Base-by-base conservation (phyloP, 352 stramenopile genomes). In the Peronosclerospora sorghi region DNA sequence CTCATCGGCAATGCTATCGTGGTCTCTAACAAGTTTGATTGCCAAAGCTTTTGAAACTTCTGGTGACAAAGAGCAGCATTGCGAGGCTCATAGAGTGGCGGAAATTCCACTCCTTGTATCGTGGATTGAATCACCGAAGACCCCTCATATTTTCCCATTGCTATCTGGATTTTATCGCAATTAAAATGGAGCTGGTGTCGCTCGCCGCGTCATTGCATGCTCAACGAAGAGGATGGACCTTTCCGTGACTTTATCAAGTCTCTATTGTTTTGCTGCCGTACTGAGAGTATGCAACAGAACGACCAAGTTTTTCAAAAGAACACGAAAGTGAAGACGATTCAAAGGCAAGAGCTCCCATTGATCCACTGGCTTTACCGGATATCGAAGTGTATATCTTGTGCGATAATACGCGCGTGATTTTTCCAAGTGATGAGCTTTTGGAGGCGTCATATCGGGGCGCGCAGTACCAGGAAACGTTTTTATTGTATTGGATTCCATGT, bases 401-500 rank as follows among this genome's bases (percentile, higher is more conserved):
- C 12, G 66, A 69, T 2, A 56, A 71, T 54, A 7, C 78, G 13
- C 76, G 76, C 8, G 10, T 88, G 20, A 67, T 85, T 12, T 32
- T 84, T 8, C 60, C 68, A 27, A 66, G 52, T 14, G 61, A 75
- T 41, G 21, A 23, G 13, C 50, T 81, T n/a, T 59, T 59, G 32
- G 35, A 69, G 46, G 35, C 24, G 39, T 77, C 8, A 26, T 54
- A 7, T 51, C 9, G 3, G 35, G 23, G 6, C 44, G 42, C 27
- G 10, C 49, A 8, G 35, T 44, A 0, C 4, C 32, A 44, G 53
- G 48, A 20, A 68, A 66, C 32, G 38, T 62, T 13, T 55, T 59
- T 14, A 8, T 88, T 8, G 62, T 78, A 1, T 28, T 86, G 14
- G 70, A 86, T 51, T 66, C 63, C 1, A 48, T 67, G 14, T 70